Percentiles rank a stretch among this genome's conserved stretches.
These are phyloP conservation scores for Parathielavia hyrcaniae DNA, from an alignment of 495 filamentous ascomycete species.

Conservation along the genomic window DNA sequence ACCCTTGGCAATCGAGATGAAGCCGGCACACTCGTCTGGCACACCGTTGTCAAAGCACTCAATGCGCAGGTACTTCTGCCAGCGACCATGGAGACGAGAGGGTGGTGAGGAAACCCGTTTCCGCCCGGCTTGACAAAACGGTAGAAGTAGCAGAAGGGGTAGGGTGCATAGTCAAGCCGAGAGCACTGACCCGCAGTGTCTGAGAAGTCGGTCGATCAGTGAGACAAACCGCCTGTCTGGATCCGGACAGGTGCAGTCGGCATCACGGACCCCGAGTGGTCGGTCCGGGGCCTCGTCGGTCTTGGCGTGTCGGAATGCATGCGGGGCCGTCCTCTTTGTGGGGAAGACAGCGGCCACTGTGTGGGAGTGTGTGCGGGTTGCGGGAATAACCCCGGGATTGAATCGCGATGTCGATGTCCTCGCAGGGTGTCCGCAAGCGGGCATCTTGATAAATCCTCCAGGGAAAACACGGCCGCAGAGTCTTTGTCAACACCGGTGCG, in stretches of 20 bases:
- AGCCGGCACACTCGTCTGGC: constrained; percentile 9
- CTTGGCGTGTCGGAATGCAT: constrained; percentile 13
- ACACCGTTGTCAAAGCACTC: constrained; percentile 23
- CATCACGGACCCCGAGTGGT: constrained; percentile 16
- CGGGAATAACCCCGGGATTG: too few species aligned
- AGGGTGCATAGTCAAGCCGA: constrained; percentile 12
- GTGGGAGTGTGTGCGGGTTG: neutral
- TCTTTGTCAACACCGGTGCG: neutral
- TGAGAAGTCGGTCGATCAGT: constrained; percentile 24
- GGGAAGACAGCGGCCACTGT: neutral
- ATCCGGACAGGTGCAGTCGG: constrained; percentile 22
- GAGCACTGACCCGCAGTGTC: constrained; percentile 23
- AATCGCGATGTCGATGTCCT: too few species aligned
- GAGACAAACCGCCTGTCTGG: constrained; percentile 24
- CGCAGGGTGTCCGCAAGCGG: too few species aligned
- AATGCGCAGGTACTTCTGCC: constrained; percentile 18
- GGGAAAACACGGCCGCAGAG: neutral
- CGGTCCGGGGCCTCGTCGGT: constrained; percentile 18
- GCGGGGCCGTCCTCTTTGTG: constrained; percentile 8
- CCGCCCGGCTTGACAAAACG: constrained; percentile 7
- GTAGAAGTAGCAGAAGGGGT: constrained; percentile 9
- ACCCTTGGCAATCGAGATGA: constrained; percentile 17
- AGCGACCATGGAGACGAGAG: neutral
- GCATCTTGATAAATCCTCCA: too few species aligned
- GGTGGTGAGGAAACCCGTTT: neutral